Evolutionary conservation across 495 filamentous ascomycete species (phyloP), one percentile per base, ranked within the genome.

Genomic region (Xylaria curta): DNA sequence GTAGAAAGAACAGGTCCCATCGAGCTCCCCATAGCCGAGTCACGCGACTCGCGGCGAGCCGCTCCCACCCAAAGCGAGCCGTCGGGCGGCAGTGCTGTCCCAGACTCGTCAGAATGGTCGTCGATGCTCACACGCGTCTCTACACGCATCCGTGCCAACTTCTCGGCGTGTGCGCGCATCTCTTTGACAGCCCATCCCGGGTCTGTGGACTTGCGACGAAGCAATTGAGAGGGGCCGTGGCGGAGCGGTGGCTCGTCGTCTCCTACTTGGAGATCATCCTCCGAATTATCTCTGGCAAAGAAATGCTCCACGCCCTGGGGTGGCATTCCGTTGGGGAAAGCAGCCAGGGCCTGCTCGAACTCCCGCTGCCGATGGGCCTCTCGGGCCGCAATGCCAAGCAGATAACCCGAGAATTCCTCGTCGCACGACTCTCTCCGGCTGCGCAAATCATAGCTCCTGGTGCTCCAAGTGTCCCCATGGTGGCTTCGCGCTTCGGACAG

Each of bases 361-460:
- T 86, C 76, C 73, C 76, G 75, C 77, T 95, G 90, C 78, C 89
- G 89, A 78, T 95, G 90, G 17, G 92, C 92, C 70, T 92, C 91
- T 64, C 87, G 88, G 49, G 92, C 91, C 26, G 93, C 92, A 64
- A 97, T 82, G 26, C 91, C 89, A 21, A 95, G 86, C 51, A 97
- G 80, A 74, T 94, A 94, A 15, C 90, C 90, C 56, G 90, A 90
- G 69, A 92, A 90, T 70, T 88, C 84, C 46, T 90, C 90, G 79
- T 95, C 90, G 63, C 89, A 90, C 62, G 85, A 82, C 83, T 92
- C 85, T 84, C 90, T 76, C 54, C 85, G 82, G 46, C 80, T 73
- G 74, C 68, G 81, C 58, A 65, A 73, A 69, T 76, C 67, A 71
- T 68, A 78, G 40, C 68, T 76, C n/a, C 79, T 82, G 36, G 81